Conservation (phyloP, 202 grass and related monocot genomes). For the Carex sylvatica region DNA sequence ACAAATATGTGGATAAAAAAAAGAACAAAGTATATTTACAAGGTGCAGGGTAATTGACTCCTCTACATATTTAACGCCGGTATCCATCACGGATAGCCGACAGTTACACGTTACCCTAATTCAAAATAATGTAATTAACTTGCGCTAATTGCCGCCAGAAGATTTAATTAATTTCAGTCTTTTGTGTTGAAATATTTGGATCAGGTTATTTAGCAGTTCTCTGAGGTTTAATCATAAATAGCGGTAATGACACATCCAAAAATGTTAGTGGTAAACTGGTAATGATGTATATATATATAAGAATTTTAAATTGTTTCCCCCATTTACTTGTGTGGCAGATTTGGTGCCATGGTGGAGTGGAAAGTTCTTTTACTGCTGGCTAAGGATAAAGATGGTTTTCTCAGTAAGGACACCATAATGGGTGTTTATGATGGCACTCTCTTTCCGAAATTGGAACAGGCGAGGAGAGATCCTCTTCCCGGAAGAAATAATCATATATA, state of each 20-base stretch:
- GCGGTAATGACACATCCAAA: background rate
- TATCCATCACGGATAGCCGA: too few species aligned
- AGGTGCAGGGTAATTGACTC: too few species aligned
- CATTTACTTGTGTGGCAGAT: conserved; percentile 25
- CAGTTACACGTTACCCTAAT: too few species aligned
- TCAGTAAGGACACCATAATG: conserved; percentile 64
- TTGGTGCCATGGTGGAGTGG: conserved; percentile 66
- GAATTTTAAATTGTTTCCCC: background rate
- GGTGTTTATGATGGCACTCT: conserved; percentile 79
- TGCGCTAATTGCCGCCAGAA: too few species aligned
- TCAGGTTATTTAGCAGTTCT: background rate
- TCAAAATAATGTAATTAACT: too few species aligned
- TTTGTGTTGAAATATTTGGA: background rate
- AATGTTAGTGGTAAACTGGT: background rate
- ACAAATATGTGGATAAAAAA: too few species aligned
- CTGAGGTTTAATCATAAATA: background rate
- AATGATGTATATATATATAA: background rate
- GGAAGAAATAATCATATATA: conserved; percentile 48
- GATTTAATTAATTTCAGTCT: background rate
- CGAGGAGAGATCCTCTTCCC: conserved; percentile 45
- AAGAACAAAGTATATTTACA: too few species aligned
- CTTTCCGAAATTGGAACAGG: conserved; percentile 62
- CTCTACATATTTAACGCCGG: too few species aligned
- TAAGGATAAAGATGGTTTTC: conserved; percentile 79
- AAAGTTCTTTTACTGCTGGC: conserved; percentile 52